Evolutionary conservation across 2,329 filamentous ascomycete genomes (phyloP).

Genomic region (Sphaerulina musiva): DNA sequence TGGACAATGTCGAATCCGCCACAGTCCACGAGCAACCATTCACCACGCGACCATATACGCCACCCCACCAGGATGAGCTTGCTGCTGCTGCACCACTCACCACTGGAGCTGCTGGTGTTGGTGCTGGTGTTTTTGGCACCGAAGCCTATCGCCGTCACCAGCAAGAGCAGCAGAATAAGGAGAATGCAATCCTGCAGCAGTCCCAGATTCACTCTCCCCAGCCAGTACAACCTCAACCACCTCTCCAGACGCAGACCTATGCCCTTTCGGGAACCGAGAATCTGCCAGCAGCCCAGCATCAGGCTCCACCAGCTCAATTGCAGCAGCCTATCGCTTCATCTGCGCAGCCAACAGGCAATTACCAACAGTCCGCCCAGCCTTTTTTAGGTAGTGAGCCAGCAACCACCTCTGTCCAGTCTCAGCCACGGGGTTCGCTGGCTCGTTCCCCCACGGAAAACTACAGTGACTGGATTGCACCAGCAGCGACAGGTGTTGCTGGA

Average conservation of each 20-base stretch:
- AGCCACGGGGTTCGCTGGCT: constrained; percentile 13
- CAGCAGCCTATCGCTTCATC: constrained; percentile 12
- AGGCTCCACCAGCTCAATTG: constrained; percentile 19
- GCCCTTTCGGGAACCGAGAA: constrained; percentile 6
- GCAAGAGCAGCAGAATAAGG: constrained; percentile 10
- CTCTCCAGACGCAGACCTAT: constrained; percentile 23
- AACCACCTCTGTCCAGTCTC: constrained; percentile 4
- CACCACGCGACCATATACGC: constrained; percentile 25
- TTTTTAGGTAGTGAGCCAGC: constrained; percentile 27
- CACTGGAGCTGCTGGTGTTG: constrained; percentile 36
- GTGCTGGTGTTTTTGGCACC: constrained; percentile 33
- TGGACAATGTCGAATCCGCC: constrained; percentile 23
- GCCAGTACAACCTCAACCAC: constrained; percentile 15
- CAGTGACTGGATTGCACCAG: constrained; percentile 50
- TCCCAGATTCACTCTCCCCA: neutral
- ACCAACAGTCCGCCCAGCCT: constrained; percentile 17
- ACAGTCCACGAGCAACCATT: constrained; percentile 12
- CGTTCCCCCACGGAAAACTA: constrained; percentile 31
- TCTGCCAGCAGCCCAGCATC: constrained; percentile 1
- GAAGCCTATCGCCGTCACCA: constrained; percentile 23
- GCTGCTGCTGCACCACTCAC: constrained; percentile 32
- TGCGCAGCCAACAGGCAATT: constrained; percentile 16
- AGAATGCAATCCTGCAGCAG: constrained; percentile 3
- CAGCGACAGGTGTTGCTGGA: constrained; percentile 38
- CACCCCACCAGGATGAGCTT: constrained; percentile 29